Percentiles rank a stretch among this genome's conserved stretches.
phyloP scores from a whole-genome alignment of 2,329 filamentous ascomycete species.

The Calonectria fujianensis region DNA sequence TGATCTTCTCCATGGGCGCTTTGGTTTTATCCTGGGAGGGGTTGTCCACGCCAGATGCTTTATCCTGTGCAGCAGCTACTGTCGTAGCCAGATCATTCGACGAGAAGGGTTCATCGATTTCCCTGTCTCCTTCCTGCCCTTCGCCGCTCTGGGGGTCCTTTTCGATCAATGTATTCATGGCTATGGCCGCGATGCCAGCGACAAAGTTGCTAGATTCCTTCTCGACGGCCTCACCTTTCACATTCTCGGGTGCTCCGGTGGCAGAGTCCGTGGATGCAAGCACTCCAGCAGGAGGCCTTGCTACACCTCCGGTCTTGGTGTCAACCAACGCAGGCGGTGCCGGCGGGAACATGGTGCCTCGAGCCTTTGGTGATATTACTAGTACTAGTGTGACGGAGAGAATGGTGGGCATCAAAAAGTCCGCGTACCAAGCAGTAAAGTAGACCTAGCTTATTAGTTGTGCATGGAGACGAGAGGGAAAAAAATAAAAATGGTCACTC shows the following conservation, averaged over 20 bases:
- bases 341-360: background rate
- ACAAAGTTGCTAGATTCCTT: constrained; percentile 16
- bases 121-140: too few species aligned
- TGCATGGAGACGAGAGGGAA: too few species aligned
- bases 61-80: background rate
- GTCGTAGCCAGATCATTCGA: background rate
- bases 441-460: background rate
- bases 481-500: background rate
- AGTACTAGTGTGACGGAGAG: background rate
- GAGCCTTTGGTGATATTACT: background rate
- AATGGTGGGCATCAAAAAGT: background rate
- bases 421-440: constrained; percentile 2
- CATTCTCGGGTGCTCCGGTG: background rate
- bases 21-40: background rate
- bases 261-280: background rate
- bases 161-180: background rate
- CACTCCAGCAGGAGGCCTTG: background rate
- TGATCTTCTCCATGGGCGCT: constrained; percentile 1
- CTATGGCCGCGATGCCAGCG: background rate
- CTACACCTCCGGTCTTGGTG: background rate
- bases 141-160: background rate
- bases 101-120: background rate
- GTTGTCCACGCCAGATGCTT: constrained; percentile 2
- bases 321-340: constrained; percentile 6
- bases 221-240: constrained; percentile 1